Evolutionary conservation across 2,329 filamentous ascomycete species (phyloP).

Genomic region (Fusarium sambucinum): DNA sequence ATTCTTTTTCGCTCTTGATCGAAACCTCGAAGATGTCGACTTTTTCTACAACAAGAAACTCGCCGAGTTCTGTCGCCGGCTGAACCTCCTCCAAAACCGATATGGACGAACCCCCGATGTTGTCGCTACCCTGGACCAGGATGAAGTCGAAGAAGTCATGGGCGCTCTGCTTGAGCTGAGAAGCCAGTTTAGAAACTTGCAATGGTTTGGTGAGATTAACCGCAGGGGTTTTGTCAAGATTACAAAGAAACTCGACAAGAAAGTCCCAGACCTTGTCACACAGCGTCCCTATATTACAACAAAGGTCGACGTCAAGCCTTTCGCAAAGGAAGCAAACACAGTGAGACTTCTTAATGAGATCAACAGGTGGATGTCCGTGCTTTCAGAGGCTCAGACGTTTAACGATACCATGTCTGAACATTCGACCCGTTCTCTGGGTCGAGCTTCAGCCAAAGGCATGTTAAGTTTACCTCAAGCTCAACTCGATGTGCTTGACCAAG

Average conservation of each 20-base stretch:
- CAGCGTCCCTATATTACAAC: slow-evolving; percentile 89
- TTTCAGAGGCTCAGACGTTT: slow-evolving; percentile 80
- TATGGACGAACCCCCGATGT: slow-evolving; percentile 81
- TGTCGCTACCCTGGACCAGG: slow-evolving; percentile 80
- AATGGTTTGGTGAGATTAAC: slow-evolving; percentile 99
- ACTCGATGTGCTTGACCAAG: slow-evolving; percentile 78
- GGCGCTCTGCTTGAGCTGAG: slow-evolving; percentile 90
- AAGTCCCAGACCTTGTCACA: slow-evolving; percentile 78
- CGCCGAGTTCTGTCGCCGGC: slow-evolving; percentile 82
- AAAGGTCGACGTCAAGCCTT: slow-evolving; percentile 89
- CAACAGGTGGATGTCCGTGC: slow-evolving; percentile 89
- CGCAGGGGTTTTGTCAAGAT: slow-evolving; percentile 96
- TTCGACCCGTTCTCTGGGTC: slow-evolving; percentile 80
- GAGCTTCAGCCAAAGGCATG: slow-evolving; percentile 79
- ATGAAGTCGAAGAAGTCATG: slow-evolving; percentile 92
- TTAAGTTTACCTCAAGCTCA: slow-evolving; percentile 76
- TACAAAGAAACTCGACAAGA: slow-evolving; percentile 98
- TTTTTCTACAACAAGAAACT: slow-evolving; percentile 98
- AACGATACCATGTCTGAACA: slow-evolving; percentile 81
- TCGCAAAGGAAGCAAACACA: slow-evolving; percentile 77
- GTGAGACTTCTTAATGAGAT: slow-evolving; percentile 69
- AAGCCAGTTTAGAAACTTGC: slow-evolving; percentile 87
- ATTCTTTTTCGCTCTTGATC: slow-evolving; percentile 96
- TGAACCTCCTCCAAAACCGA: slow-evolving; percentile 87
- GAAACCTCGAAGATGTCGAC: slow-evolving; percentile 97